Evolutionary conservation across 441 rosid species (phyloP), one percentile per base, ranked within the genome.

Genomic region (Eutrema salsugineum): DNA sequence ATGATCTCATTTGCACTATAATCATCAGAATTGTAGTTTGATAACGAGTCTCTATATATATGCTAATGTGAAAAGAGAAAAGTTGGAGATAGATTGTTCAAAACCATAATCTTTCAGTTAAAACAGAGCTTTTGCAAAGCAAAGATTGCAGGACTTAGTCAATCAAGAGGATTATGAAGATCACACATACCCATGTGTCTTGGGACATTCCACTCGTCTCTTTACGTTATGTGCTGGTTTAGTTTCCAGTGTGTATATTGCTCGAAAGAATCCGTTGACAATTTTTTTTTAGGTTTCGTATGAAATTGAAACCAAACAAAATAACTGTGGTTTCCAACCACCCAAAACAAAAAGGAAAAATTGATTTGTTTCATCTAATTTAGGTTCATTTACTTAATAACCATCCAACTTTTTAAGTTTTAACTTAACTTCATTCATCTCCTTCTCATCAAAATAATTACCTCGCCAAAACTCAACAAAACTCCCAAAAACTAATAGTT

Each of bases 1-100:
- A 6, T 19, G 11, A 7, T 43, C 48, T 67, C 57, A 67, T 46
- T 17, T 51, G 68, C 49, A 33, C 19, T 28, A 35, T 49, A 40
- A 59, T 59, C 54, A 66, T 59, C 55, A 73, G 17, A 66, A 19
- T 19, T 49, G 16, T 39, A 44, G 56, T 20, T 63, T 63, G 39
- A 43, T 54, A 30, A 22, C 6, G n/a, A 43, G 14, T 20, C 20
- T 40, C 28, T 66, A 20, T 66, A 16, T 51, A 20, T 8, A 11
- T 14, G 32, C 42, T 39, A 51, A 11, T 39, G 12, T 27, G 12
- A 53, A 16, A 27, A 16, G 28, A 66, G 10, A 22, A 28, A 11
- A 39, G 17, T 40, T 27, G 3, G 60, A 39, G 12, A 15, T 15
- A 39, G 11, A 49, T 35, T 20, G 46, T 64, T 64, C 22, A 48